Conservation (phyloP, 78 protist genomes). For the Dictyostelium purpureum region DNA sequence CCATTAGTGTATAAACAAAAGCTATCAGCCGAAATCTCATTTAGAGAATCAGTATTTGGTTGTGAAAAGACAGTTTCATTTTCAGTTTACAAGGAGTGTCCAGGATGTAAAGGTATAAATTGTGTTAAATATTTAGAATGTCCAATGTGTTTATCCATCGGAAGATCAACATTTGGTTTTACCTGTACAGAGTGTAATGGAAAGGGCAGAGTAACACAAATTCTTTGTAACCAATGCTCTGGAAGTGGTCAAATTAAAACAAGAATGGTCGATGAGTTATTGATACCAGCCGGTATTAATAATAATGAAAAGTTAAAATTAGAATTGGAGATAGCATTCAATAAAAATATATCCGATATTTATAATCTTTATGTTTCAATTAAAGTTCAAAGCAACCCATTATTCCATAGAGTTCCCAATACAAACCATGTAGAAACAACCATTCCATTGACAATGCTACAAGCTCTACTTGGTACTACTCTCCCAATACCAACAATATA, state of each 20-base stretch:
- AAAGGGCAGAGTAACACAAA: background rate
- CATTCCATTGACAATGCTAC: slow-evolving; percentile 3
- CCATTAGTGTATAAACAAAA: background rate
- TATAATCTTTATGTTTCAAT: slow-evolving; percentile 4
- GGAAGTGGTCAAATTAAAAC: slow-evolving; percentile 29
- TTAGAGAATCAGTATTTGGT: slow-evolving; percentile 45
- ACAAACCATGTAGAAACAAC: background rate
- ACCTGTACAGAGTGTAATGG: background rate
- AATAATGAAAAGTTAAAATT: slow-evolving; percentile 4
- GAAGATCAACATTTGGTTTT: background rate
- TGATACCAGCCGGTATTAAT: slow-evolving; percentile 59
- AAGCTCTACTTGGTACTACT: slow-evolving; percentile 41
- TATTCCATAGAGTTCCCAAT: slow-evolving; percentile 10
- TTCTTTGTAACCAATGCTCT: slow-evolving; percentile 21
- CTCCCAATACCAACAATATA: slow-evolving; percentile 11
- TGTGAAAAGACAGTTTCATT: slow-evolving; percentile 14
- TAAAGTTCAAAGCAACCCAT: background rate
- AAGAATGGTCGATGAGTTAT: background rate
- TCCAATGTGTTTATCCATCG: slow-evolving; percentile 7
- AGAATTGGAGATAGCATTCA: background rate
- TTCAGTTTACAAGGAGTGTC: slow-evolving; percentile 7
- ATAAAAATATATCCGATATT: background rate
- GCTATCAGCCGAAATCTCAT: background rate
- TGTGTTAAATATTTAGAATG: background rate
- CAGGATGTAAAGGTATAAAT: background rate